Evolutionary conservation across 345 rosid genomes (phyloP).

Genomic region (Brassica incana): DNA sequence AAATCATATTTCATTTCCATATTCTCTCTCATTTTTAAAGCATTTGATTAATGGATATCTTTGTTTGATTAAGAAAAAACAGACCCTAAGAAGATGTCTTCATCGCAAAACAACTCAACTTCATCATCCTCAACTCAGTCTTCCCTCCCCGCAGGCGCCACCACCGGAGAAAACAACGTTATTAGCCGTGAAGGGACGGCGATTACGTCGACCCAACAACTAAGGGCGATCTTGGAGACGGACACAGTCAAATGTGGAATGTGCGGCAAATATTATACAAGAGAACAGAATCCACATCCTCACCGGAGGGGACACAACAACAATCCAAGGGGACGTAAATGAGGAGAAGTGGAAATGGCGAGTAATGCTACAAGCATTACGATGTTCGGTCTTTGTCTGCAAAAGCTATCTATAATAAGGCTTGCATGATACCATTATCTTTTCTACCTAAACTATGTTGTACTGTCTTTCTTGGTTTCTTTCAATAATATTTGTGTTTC

Average conservation of each 20-base stretch:
- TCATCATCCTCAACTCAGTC: not conserved
- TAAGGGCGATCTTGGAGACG: not conserved
- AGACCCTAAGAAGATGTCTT: not conserved
- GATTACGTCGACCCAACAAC: not conserved
- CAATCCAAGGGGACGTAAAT: not conserved
- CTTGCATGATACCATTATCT: no score
- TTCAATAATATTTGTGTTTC: not conserved
- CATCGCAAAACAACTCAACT: not conserved
- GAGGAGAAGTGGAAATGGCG: not conserved
- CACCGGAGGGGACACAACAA: not conserved
- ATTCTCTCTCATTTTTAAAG: not conserved
- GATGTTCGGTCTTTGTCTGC: no score
- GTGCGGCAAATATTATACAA: not conserved
- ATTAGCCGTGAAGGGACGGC: not conserved
- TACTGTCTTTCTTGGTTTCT: not conserved
- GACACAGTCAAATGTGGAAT: not conserved
- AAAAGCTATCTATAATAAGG: no score
- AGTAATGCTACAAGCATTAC: not conserved
- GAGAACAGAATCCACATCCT: not conserved
- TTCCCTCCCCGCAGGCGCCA: not conserved
- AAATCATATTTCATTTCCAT: not conserved
- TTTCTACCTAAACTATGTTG: not conserved
- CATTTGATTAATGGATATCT: not conserved
- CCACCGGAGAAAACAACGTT: not conserved
- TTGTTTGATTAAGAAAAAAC: not conserved